Conservation (phyloP, 106 monocot genomes). For the Apostasia shenzhenica region DNA sequence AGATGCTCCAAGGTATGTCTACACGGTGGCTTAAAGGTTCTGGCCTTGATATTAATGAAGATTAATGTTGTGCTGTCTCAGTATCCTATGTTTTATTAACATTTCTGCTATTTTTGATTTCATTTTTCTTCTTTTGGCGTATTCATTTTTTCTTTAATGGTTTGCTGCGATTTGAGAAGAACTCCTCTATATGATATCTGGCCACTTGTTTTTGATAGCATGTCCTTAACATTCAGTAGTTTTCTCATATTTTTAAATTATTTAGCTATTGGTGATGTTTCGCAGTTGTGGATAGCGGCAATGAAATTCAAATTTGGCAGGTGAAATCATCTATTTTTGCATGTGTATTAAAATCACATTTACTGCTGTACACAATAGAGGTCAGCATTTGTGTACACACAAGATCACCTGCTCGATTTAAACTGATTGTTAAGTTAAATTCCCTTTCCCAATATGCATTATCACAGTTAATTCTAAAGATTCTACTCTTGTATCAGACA, state of each 20-base stretch:
- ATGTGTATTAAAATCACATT: background rate
- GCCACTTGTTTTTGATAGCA: too few species aligned
- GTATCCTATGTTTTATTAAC: slow-evolving; percentile 53
- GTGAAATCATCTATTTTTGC: slow-evolving; percentile 21
- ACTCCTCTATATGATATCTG: too few species aligned
- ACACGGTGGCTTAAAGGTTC: slow-evolving; percentile 28
- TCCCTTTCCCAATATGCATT: background rate
- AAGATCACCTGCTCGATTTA: background rate
- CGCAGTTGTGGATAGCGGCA: slow-evolving; percentile 15
- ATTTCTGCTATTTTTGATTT: background rate
- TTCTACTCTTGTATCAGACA: background rate
- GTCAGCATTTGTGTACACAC: background rate
- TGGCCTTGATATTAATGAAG: slow-evolving; percentile 35
- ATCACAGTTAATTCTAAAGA: background rate
- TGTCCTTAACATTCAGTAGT: slow-evolving; percentile 64
- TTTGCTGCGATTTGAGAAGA: too few species aligned
- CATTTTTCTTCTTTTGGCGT: background rate
- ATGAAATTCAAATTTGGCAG: slow-evolving; percentile 19
- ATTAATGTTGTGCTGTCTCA: slow-evolving; percentile 25
- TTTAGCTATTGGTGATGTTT: slow-evolving; percentile 10
- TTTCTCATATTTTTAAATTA: slow-evolving; percentile 14
- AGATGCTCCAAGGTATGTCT: slow-evolving; percentile 21
- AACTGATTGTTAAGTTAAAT: background rate
- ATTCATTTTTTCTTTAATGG: too few species aligned
- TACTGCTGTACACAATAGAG: background rate